Evolutionary conservation across 495 filamentous ascomycete species (phyloP).

Genomic region (Hyphodiscus hymeniophilus): DNA sequence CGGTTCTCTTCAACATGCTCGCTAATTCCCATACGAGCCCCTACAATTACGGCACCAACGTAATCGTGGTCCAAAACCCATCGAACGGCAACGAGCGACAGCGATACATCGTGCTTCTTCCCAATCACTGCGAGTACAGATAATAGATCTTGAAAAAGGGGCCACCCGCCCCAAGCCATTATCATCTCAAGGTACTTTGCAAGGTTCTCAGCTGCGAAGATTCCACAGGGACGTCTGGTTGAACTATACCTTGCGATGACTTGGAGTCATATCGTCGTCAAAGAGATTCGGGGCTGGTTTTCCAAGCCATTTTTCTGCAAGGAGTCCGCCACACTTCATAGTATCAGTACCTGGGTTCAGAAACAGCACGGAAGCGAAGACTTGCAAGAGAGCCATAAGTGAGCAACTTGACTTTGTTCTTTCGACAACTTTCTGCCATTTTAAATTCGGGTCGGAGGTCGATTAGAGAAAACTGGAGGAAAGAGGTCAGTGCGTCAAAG

Average conservation of each 20-base stretch:
- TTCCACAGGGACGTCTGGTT: too few relatives aligned
- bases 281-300: conserved; percentile 30
- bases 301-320: conserved; percentile 32
- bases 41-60: conserved; percentile 36
- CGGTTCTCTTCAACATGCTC: conserved; percentile 31
- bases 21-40: conserved; percentile 30
- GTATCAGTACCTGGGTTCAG: background rate
- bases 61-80: conserved; percentile 34
- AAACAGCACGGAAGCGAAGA: background rate
- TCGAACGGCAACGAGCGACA: conserved; percentile 30
- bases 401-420: conserved; percentile 33
- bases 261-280: conserved; percentile 31
- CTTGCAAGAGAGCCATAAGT: conserved; percentile 36
- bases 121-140: conserved; percentile 20
- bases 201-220: too few relatives aligned
- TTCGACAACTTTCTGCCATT: conserved; percentile 29
- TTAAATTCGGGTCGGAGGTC: conserved; percentile 30
- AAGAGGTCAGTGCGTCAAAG: background rate
- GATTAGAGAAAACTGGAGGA: conserved; percentile 33
- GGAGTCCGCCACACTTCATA: conserved; percentile 32
- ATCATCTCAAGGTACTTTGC: conserved; percentile 39
- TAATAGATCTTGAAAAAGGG: conserved; percentile 28
- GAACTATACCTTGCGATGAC: conserved; percentile 36
- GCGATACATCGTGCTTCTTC: conserved; percentile 25
- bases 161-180: conserved; percentile 28